Evolutionary conservation across 192 early-diverging fungal species (phyloP), one percentile per base, ranked within the genome.

Genomic region (Coemansia sp.): DNA sequence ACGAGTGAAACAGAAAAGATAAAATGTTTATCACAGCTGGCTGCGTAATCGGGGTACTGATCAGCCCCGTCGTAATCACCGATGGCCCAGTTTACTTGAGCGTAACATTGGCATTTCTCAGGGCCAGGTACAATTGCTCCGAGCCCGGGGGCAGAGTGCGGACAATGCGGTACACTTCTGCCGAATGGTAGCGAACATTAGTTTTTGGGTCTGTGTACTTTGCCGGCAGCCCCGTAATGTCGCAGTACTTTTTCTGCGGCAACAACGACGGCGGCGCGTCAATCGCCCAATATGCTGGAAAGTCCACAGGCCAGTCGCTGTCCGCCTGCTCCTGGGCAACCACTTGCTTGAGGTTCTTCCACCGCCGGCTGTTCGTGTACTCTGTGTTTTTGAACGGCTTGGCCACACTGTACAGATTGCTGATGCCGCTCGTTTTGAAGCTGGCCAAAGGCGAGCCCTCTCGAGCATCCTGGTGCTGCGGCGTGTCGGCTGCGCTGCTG

Each of bases 241-340:
- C 93, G 70, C 93, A 95, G 79, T 95, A 95, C 67, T 93, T 93
- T 77, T 93, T 93, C 66, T 87, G 86, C 11, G 93, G 93, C 35
- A 80, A 56, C 59, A 95, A 74, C 24, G 93, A 93, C 23, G 93
- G 93, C 59, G 91, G 82, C 11, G 90, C 90, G 67, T 95, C 90
- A 35, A 93, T 92, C 48, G 82, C 89, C 83, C 88, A 90, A 73
- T 92, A 91, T 2, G 87, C 86, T 9, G 89, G 88, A 23, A 88
- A 78, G 60, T 89, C 84, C 2, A 91, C 65, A 1, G 85, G 76
- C 73, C 73, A 73, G 55, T 82, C 66, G 32, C 83, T 83, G 47
- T 75, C 70, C 7, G 67, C 69, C 67, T 89, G 88, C 71, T 95
- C 93, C 51, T 84, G 69, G 3, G 88, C 72, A 3, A 92, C 71